Base-by-base conservation (phyloP, 2,329 filamentous ascomycete species). In the Pestalotiopsis sp. region DNA sequence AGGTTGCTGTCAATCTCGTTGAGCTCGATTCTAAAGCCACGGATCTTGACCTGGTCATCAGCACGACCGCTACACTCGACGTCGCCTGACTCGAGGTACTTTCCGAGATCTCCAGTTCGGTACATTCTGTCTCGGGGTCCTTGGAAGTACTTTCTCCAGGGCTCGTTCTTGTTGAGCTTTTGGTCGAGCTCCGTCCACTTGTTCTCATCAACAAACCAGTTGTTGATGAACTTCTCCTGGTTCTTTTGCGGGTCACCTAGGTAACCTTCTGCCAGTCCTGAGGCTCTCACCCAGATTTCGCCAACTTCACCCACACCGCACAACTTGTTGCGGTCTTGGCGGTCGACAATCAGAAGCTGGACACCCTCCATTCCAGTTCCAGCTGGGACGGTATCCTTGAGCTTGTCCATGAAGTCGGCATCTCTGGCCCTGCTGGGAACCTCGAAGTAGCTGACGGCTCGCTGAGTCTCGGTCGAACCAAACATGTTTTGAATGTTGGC, bases 11-110 rank as follows among this genome's bases (percentile, higher is more conserved):
- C 95, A 73, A 98, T 98, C 73, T 98, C 96, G 71, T 92, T 92
- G 60, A 98, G 90, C 82, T 99, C 96, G 73, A 99, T 97, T 70
- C 95, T 88, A 86, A 98, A 98, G 1, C 95, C 95, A 70, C 96
- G 92, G 72, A 98, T 95, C 85, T 98, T 99, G 83, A 98, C 93
- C 78, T 98, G 95, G 73, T 92, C 88, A 76, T 98, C 95, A 27
- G 90, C 90, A 69, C 96, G 87, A 25, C 95, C 95, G 11, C 92
- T 91, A 17, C 70, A 68, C 45, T 71, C 65, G 27, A 72, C 68
- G 13, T 69, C 66, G 68, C 70, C 75, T 12, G 69, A 70, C 23
- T 68, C 64, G 20, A 73, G 72, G 25, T 74, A 75, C 2, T 88
- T 85, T 3, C 95, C 95, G 3, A 99, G 83, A 78, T 98, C 95